Conservation (phyloP, 495 filamentous ascomycete species). For the Aspergillus mulundensis region DNA sequence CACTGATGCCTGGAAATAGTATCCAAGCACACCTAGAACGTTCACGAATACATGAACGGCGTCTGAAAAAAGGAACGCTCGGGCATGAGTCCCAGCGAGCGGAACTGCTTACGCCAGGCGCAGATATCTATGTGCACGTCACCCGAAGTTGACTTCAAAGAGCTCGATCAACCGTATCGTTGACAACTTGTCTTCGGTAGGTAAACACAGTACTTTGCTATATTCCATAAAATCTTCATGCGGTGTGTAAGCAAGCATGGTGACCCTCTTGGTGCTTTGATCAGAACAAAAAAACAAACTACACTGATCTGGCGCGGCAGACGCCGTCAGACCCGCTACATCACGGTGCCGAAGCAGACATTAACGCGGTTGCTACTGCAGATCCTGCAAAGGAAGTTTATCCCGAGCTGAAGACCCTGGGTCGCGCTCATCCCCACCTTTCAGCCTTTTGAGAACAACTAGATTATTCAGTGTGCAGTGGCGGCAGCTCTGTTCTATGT, state of each 20-base stretch:
- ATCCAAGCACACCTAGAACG: not conserved
- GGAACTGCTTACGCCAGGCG: not conserved
- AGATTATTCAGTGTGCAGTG: slow-evolving; percentile 21
- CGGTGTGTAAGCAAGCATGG: not conserved
- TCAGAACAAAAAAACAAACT: not conserved
- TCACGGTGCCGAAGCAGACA: not conserved
- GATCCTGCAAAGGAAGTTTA: not conserved
- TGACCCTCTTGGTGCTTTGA: not conserved
- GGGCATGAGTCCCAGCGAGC: not conserved
- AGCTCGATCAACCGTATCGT: not conserved
- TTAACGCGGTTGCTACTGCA: not conserved
- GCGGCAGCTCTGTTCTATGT: slow-evolving; percentile 6
- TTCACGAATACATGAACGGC: not conserved
- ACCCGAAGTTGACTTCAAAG: not conserved
- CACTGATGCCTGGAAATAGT: not conserved
- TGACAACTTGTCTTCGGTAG: not conserved
- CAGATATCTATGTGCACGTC: not conserved
- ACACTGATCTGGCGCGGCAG: not conserved
- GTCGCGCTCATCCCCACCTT: slow-evolving; percentile 12
- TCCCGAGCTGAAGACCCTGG: not conserved
- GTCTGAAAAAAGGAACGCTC: not conserved
- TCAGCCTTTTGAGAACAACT: slow-evolving; percentile 16
- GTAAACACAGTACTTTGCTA: not conserved
- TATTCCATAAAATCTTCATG: not conserved
- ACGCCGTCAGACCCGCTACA: not conserved